Conservation (phyloP, 1,139 yeast genomes). For the Wickerhamiella infanticola region DNA sequence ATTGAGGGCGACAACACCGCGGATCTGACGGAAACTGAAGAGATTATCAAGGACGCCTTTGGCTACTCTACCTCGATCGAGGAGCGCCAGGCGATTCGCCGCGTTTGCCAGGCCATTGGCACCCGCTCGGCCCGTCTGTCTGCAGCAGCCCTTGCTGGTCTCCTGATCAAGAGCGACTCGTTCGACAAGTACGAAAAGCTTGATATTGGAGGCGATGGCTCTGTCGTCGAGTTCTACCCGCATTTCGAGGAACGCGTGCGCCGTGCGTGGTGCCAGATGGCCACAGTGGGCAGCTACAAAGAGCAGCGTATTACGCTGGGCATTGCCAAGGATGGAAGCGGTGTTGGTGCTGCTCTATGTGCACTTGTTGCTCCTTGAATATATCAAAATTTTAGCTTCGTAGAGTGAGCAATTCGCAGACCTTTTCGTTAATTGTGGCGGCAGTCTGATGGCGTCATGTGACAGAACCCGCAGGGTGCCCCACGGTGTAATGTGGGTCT, state of each 20-base stretch:
- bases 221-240: constrained; percentile 84
- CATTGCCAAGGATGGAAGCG: constrained; percentile 87
- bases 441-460: no score
- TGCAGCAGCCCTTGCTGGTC: constrained; percentile 79
- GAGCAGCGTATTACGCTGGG: constrained; percentile 53
- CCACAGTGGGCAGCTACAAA: constrained; percentile 46
- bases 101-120: constrained; percentile 60
- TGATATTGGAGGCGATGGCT: constrained; percentile 90
- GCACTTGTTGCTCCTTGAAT: constrained; percentile 28
- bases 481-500: no score
- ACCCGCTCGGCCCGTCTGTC: constrained; percentile 74
- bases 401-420: no score
- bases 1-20: constrained; percentile 71
- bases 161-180: constrained; percentile 42
- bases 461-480: no score
- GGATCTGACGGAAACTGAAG: constrained; percentile 48
- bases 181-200: constrained; percentile 41
- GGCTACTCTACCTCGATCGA: constrained; percentile 49
- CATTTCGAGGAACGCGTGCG: constrained; percentile 63
- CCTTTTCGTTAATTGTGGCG: no score
- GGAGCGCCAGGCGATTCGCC: constrained; percentile 60
- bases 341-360: constrained; percentile 92
- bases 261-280: constrained; percentile 44
- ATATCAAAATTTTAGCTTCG: no score
- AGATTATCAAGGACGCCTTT: constrained; percentile 21